These are phyloP conservation scores for Phycomyces blakesleeanus DNA, from an alignment of 192 early-diverging fungal genomes.

Conservation along the genomic window DNA sequence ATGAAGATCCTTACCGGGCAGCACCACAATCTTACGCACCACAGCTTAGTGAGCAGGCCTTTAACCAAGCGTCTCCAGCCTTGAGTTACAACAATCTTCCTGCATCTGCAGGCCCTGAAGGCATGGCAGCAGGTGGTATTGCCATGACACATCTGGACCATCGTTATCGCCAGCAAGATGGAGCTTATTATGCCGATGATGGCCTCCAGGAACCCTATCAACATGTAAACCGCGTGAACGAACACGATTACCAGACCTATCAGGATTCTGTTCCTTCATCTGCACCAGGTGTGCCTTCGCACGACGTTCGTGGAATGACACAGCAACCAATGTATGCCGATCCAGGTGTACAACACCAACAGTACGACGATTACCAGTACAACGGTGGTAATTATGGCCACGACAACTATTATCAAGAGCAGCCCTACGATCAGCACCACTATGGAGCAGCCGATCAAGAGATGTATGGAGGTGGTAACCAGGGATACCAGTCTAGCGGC, in stretches of 20 bases:
- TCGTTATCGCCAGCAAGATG: not conserved
- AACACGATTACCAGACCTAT: not conserved
- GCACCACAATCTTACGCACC: not conserved
- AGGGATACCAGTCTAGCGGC: too few relatives aligned
- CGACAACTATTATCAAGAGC: not conserved
- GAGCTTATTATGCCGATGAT: not conserved
- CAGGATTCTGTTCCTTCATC: not conserved
- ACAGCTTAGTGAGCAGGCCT: not conserved
- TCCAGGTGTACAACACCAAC: not conserved
- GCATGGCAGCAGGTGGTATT: not conserved
- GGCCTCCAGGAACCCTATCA: not conserved
- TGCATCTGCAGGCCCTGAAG: not conserved
- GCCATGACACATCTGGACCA: not conserved
- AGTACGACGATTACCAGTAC: not conserved
- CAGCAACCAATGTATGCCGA: not conserved
- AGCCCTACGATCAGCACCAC: not conserved
- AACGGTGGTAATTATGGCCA: not conserved
- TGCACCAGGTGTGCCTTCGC: not conserved
- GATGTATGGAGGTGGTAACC: not conserved
- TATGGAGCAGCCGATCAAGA: not conserved
- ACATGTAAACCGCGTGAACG: not conserved
- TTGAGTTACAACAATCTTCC: not conserved
- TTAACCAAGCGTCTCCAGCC: not conserved
- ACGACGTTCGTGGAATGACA: not conserved
- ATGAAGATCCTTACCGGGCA: not conserved